phyloP scores from a whole-genome alignment of 1,284 basidiomycete species.

The Vanrija humicola region DNA sequence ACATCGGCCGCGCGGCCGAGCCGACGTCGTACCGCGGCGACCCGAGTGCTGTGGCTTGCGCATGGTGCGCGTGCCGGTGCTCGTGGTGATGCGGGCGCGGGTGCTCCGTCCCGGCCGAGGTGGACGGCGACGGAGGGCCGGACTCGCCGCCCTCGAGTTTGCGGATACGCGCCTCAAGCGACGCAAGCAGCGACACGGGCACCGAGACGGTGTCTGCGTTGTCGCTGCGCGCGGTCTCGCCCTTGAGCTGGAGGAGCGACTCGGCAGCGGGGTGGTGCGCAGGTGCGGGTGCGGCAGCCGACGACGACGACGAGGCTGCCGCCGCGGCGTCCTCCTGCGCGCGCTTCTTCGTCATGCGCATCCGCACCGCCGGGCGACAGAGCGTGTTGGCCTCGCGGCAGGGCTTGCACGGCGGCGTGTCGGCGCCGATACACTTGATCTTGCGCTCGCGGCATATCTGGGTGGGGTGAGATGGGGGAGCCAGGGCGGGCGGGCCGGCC shows the following conservation, averaged over 20 bases:
- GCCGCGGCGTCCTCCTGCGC: no score
- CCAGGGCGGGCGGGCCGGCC: neutral
- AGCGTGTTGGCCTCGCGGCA: constrained; percentile 8
- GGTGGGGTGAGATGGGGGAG: neutral
- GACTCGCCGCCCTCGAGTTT: no score
- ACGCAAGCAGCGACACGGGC: no score
- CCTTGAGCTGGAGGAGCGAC: no score
- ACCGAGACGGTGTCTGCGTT: no score
- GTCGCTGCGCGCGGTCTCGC: no score
- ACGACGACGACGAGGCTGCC: neutral
- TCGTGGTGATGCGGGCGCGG: neutral
- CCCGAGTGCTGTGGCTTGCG: neutral
- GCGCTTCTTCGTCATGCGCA: neutral
- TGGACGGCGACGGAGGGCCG: neutral
- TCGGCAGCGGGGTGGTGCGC: no score
- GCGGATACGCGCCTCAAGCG: no score
- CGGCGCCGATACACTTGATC: constrained; percentile 9
- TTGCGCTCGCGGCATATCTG: constrained; percentile 8
- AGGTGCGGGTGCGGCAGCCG: neutral
- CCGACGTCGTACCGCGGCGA: constrained; percentile 2
- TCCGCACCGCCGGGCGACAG: constrained; percentile 2
- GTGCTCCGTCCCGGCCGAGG: neutral
- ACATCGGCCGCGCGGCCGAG: neutral
- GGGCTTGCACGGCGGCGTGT: constrained; percentile 2
- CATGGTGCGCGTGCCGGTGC: neutral